Evolutionary conservation across 805 yeast genomes (phyloP), one percentile per base, ranked within the genome.

Genomic region (Suhomyces emberorum): DNA sequence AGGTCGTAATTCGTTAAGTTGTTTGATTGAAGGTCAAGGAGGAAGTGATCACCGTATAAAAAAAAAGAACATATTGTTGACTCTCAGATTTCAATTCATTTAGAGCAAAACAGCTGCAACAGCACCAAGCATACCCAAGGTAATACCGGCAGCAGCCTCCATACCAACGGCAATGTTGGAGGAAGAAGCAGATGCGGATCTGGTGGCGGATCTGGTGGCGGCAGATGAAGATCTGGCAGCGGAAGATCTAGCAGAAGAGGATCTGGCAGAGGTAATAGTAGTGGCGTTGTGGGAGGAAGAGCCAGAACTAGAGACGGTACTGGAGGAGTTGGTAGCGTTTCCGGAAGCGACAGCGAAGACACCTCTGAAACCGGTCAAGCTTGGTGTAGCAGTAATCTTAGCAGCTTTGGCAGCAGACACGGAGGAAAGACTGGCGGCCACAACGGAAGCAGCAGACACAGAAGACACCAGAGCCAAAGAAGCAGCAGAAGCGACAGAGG

Each of bases 261-360:
- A 28, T 32, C 41, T 33, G 34, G 39, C 31, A 28, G 38, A 38
- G 35, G 39, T 30, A 16, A 46, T 30, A 46, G 48, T 51, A 29
- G 50, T 47, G 30, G 46, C 42, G 20, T 12, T 23, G 26, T 5
- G 12, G 26, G 7, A 8, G 22, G 21, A 33, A 47, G 53, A 36
- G 55, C 56, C 26, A 44, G 35, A 24, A 58, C 44, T 48, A 34
- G 41, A 44, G 26, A 6, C 5, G 26, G 12, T 23, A 14, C 12
- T 23, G 26, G 60, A 45, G 9, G 57, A 25, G 22, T 61, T 50
- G 52, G 55, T 57, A 29, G 54, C 45, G 37, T 57, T 54, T 42
- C 58, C 63, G 12, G 70, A 61, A 31, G 76, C 70, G 35, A 69
- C 57, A 17, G 74, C 72, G 19, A 63, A 43, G 32, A 65, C 49